These are phyloP conservation scores for Pseudonitzschia delicatissima DNA, from an alignment of 108 stramenopile species.

Conservation along the genomic window DNA sequence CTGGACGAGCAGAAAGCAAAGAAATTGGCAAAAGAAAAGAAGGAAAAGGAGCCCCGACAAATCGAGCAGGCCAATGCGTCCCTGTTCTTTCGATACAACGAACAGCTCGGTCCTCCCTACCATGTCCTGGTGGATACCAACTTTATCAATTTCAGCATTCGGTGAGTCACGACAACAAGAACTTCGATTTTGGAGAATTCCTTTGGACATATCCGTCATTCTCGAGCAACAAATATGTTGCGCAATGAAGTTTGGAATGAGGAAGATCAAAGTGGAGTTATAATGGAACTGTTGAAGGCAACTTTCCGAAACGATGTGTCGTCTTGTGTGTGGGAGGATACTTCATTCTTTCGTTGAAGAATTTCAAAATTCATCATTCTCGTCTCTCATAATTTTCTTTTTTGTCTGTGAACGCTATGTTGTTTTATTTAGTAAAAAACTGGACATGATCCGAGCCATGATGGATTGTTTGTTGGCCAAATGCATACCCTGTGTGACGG, in stretches of 20 bases:
- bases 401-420: slow-evolving; percentile 2
- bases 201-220: no score
- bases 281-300: no score
- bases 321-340: no score
- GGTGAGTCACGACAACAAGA: no score
- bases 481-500: slow-evolving; percentile 95
- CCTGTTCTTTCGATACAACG: slow-evolving; percentile 97
- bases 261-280: no score
- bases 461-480: slow-evolving; percentile 99
- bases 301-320: no score
- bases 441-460: slow-evolving; percentile 98
- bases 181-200: not conserved
- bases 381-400: not conserved
- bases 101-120: slow-evolving; percentile 97
- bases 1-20: slow-evolving; percentile 57
- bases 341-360: no score
- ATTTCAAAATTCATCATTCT: not conserved
- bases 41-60: slow-evolving; percentile 63
- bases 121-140: slow-evolving; percentile 98
- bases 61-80: slow-evolving; percentile 87
- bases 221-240: no score
- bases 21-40: slow-evolving; percentile 43
- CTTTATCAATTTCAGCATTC: slow-evolving; percentile 98
- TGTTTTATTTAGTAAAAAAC: slow-evolving; percentile 78
- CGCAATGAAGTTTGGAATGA: no score